These are phyloP conservation scores for Backusella macrospora DNA, from an alignment of 192 early-diverging fungal genomes.

Conservation along the genomic window DNA sequence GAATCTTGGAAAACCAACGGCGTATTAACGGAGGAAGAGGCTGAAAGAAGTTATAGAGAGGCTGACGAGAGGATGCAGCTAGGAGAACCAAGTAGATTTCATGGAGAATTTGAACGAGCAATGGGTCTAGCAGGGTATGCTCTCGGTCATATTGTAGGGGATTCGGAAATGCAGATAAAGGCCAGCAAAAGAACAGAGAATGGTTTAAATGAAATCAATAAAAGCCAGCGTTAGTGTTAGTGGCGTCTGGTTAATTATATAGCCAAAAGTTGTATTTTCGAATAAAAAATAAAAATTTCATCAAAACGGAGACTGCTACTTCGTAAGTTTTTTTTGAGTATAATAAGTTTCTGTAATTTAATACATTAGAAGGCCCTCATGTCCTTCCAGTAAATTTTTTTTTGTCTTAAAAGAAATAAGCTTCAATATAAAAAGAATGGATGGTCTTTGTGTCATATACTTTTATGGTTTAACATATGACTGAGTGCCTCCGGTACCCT, in stretches of 20 bases:
- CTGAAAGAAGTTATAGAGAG: constrained; percentile 14
- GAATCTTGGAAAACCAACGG: constrained; percentile 20
- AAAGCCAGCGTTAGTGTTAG: constrained; percentile 9
- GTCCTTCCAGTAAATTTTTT: no score
- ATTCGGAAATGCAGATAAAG: constrained; percentile 31
- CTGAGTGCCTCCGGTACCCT: not conserved
- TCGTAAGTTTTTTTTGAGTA: no score
- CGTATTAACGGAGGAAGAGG: not conserved
- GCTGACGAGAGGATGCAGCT: constrained; percentile 13
- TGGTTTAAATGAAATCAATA: constrained; percentile 29
- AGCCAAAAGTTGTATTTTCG: not conserved
- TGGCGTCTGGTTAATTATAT: not conserved
- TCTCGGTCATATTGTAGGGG: constrained; percentile 31
- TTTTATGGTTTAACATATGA: not conserved
- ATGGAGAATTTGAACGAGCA: constrained; percentile 34
- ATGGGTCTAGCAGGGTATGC: constrained; percentile 25
- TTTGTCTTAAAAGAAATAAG: no score
- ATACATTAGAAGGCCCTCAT: no score
- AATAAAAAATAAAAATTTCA: no score
- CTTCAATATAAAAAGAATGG: no score
- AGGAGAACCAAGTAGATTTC: constrained; percentile 29
- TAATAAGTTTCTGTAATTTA: no score
- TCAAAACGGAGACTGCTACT: no score
- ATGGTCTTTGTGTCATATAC: not conserved
- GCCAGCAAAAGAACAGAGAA: constrained; percentile 19